Conservation (phyloP, 108 stramenopile genomes). For the Fistulifera solaris region DNA sequence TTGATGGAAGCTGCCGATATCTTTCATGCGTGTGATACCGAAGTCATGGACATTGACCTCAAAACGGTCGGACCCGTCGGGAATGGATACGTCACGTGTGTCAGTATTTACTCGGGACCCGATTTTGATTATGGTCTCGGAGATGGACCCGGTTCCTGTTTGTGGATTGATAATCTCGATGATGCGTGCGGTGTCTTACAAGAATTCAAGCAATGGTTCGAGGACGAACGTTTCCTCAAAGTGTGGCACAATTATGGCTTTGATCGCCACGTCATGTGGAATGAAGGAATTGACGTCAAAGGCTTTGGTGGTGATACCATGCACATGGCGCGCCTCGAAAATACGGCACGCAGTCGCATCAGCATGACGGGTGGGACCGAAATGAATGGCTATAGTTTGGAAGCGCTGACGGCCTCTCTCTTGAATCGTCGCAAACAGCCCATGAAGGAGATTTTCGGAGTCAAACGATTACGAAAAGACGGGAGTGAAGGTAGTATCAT, state of each 20-base stretch:
- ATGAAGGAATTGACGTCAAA: constrained; percentile 79
- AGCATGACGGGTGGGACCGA: constrained; percentile 16
- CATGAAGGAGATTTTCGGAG: constrained; percentile 95
- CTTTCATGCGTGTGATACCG: constrained; percentile 94
- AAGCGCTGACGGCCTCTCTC: constrained; percentile 70
- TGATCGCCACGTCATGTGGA: constrained; percentile 96
- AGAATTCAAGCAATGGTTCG: constrained; percentile 83
- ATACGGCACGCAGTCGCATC: constrained; percentile 50
- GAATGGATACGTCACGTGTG: constrained; percentile 94
- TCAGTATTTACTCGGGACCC: constrained; percentile 84
- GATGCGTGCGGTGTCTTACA: constrained; percentile 77
- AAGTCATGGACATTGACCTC: constrained; percentile 94
- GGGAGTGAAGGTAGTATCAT: constrained; percentile 69
- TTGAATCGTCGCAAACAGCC: constrained; percentile 62
- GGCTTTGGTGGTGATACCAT: constrained; percentile 96
- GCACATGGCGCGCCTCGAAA: constrained; percentile 97
- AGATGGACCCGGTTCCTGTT: constrained; percentile 54
- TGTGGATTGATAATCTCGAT: constrained; percentile 92
- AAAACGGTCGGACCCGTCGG: constrained; percentile 83
- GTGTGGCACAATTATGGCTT: constrained; percentile 99
- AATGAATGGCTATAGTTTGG: constrained; percentile 75
- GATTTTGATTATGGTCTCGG: constrained; percentile 88
- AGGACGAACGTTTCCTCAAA: constrained; percentile 59
- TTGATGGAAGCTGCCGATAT: constrained; percentile 31
- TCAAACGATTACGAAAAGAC: constrained; percentile 71